Evolutionary conservation across 495 filamentous ascomycete species (phyloP).

Genomic region (Massariosphaeria phaeospora): DNA sequence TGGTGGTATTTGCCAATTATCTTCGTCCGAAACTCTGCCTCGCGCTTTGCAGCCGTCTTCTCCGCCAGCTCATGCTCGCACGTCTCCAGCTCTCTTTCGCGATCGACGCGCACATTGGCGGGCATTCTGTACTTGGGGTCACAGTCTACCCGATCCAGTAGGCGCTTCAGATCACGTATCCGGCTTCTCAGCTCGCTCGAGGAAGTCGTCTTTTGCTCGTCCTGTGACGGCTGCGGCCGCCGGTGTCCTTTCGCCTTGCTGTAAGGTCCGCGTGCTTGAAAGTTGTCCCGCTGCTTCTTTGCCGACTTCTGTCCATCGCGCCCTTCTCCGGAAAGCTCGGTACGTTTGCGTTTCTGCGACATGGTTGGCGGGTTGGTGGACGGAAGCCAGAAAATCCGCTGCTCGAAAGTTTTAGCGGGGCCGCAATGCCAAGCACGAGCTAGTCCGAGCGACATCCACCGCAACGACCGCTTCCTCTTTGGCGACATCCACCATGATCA

Average conservation of each 20-base stretch:
- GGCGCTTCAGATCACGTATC: slow-evolving; percentile 55
- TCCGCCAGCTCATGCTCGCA: slow-evolving; percentile 67
- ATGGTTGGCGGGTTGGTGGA: slow-evolving; percentile 8
- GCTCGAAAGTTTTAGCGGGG: no score
- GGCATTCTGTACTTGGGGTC: slow-evolving; percentile 48
- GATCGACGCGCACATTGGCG: slow-evolving; percentile 65
- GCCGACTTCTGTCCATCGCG: neutral
- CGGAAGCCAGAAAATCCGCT: no score
- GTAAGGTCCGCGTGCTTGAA: neutral
- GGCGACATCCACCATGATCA: no score
- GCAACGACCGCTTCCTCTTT: no score
- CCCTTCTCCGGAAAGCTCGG: slow-evolving; percentile 9
- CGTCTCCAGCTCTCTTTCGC: slow-evolving; percentile 73
- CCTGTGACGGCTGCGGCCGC: neutral
- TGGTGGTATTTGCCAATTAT: slow-evolving; percentile 91
- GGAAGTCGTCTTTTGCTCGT: slow-evolving; percentile 5
- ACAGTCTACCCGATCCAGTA: slow-evolving; percentile 54
- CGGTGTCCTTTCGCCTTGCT: slow-evolving; percentile 5
- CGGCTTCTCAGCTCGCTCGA: slow-evolving; percentile 53
- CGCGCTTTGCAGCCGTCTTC: slow-evolving; percentile 47
- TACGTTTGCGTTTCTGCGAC: slow-evolving; percentile 30
- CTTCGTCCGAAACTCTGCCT: slow-evolving; percentile 50
- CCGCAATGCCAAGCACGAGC: no score
- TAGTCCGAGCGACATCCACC: no score
- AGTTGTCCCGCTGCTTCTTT: slow-evolving; percentile 20